Evolutionary conservation across 352 stramenopile species (phyloP), one percentile per base, ranked within the genome.

Genomic region (Phytophthora podocarpi): DNA sequence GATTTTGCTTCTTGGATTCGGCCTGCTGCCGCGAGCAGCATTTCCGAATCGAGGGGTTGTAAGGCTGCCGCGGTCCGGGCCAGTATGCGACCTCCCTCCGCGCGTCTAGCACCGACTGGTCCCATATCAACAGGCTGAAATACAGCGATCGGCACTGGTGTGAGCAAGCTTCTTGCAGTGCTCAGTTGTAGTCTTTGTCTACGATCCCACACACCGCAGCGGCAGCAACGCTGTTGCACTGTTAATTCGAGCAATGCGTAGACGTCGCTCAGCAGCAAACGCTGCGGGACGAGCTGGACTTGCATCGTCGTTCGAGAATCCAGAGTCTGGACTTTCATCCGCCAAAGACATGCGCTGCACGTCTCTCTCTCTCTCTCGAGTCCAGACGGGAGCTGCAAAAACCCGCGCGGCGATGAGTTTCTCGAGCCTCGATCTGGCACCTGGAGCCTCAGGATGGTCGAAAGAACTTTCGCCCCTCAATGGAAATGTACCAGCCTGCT

Each of bases 361-460:
- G 40, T 59, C 27, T 59, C 50, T 59, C n/a, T n/a, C n/a, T n/a
- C n/a, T 50, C 18, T 18, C 36, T 59, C 21, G 50, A 41, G 37
- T 59, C 26, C 37, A 31, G 27, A 31, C 8, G 45, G n/a, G n/a
- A n/a, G 48, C 34, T 41, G 34, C 48, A 45, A 42, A 5, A 9
- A 30, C 45, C 16, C n/a, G n/a, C 10, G 31, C 31, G 2, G 6
- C 18, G 45, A 28, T 53, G 23, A 27, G 48, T 56, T 55, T 30
- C 27, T n/a, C 13, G n/a, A 27, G 26, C n/a, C 41, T 49, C 24
- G 24, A 35, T 32, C 27, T 31, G 18, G 28, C 27, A 39, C 4
- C 50, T 49, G 18, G 18, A 59, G 5, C 24, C 36, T 30, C 4
- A 21, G 34, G 16, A n/a, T n/a, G n/a, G n/a, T n/a, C 7, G 36